Conservation (phyloP, 1,139 yeast genomes). For the Protomyces lactucae-debilis region DNA sequence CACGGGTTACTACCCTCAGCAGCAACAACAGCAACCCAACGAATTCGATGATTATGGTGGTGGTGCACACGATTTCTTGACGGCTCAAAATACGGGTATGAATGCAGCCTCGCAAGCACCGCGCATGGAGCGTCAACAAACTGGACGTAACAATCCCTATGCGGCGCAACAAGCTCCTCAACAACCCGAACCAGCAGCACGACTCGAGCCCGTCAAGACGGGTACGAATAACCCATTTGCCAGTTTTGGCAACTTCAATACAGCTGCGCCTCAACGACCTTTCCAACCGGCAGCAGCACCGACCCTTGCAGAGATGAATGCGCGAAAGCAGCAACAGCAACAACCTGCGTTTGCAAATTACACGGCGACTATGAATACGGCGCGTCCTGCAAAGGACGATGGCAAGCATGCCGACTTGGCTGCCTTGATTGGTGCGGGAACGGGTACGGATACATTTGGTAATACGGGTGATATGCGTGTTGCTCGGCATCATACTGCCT, state of each 20-base stretch:
- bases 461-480: constrained; percentile 84
- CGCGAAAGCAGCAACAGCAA: constrained; percentile 25
- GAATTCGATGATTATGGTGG: constrained; percentile 37
- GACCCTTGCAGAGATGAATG: constrained; percentile 1
- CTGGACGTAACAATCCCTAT: constrained; percentile 90
- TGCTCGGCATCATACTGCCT: constrained; percentile 87
- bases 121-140: constrained; percentile 53
- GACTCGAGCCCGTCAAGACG: constrained; percentile 58
- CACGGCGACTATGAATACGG: constrained; percentile 4
- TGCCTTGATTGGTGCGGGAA: constrained; percentile 68
- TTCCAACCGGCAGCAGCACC: constrained; percentile 22
- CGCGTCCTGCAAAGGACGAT: constrained; percentile 15
- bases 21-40: constrained; percentile 37
- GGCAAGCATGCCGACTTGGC: constrained; percentile 65
- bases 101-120: constrained; percentile 40
- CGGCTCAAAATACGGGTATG: constrained; percentile 35
- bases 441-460: constrained; percentile 90
- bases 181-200: constrained; percentile 38
- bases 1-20: constrained; percentile 39
- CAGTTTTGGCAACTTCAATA: constrained; percentile 36
- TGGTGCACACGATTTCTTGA: constrained; percentile 25
- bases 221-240: constrained; percentile 93
- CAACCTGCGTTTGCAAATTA: background rate
- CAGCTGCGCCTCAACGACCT: constrained; percentile 2
- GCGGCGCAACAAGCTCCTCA: constrained; percentile 48